Conservation (phyloP, 2,329 filamentous ascomycete genomes). For the Xylaria sp. region DNA sequence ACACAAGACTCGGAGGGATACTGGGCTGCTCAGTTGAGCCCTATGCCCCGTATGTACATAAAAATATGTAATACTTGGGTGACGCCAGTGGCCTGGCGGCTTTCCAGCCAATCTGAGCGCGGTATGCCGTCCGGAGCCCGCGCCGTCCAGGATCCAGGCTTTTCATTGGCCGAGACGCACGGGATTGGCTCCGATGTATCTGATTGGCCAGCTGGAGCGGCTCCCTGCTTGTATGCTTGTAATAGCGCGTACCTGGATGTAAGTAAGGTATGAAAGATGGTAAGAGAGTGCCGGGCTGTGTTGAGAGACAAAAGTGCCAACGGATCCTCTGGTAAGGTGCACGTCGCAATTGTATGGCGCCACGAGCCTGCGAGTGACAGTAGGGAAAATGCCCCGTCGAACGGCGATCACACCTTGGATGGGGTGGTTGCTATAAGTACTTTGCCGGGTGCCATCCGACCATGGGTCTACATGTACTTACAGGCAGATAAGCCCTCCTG, state of each 20-base stretch:
- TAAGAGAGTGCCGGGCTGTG: too few relatives aligned
- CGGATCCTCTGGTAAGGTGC: too few relatives aligned
- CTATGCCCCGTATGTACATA: slow-evolving; percentile 5
- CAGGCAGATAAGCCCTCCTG: neutral
- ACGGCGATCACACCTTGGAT: neutral
- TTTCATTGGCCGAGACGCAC: slow-evolving; percentile 13
- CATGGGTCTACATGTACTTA: neutral
- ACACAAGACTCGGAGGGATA: neutral
- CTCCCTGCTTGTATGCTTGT: neutral
- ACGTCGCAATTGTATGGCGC: neutral
- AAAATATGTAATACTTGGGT: neutral
- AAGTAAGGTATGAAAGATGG: too few relatives aligned
- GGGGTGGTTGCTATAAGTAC: neutral
- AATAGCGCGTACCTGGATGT: too few relatives aligned
- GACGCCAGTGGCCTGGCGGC: slow-evolving; percentile 4
- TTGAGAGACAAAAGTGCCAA: too few relatives aligned
- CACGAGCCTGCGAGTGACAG: neutral
- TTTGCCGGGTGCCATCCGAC: neutral
- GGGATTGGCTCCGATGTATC: neutral
- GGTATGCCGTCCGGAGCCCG: neutral
- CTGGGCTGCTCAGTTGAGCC: neutral
- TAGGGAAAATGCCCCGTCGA: neutral
- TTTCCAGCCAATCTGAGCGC: slow-evolving; percentile 12
- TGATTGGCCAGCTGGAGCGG: slow-evolving; percentile 13
- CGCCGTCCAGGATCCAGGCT: neutral